A percentile compares a stretch with the other conserved stretches of the same genome.
phyloP scores from a whole-genome alignment of 345 rosid genomes.

The Nephelium lappaceum region DNA sequence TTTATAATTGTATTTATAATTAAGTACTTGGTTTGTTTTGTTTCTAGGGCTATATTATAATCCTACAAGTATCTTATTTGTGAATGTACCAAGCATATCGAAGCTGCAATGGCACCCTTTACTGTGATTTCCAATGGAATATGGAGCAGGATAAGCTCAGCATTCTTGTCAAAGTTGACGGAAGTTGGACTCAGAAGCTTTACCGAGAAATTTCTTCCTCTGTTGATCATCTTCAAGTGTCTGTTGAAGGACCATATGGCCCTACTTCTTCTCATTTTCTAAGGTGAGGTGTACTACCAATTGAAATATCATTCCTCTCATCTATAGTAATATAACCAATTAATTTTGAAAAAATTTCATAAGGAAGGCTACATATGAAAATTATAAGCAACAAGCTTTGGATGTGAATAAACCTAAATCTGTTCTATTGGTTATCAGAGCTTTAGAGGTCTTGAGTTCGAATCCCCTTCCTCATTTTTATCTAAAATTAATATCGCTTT shows the following conservation, averaged over 20 bases:
- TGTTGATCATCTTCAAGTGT: constrained; percentile 48
- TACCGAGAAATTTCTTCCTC: constrained; percentile 45
- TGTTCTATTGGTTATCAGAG: too few relatives aligned
- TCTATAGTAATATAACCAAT: too few relatives aligned
- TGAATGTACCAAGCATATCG: constrained; percentile 49
- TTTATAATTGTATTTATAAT: too few relatives aligned
- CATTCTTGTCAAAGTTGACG: constrained; percentile 40
- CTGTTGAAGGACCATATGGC: constrained; percentile 82
- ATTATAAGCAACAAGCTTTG: too few relatives aligned
- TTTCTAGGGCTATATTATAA: constrained; percentile 26
- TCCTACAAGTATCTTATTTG: constrained; percentile 37
- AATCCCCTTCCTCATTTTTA: too few relatives aligned
- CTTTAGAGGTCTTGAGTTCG: too few relatives aligned
- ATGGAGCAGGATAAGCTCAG: constrained; percentile 38
- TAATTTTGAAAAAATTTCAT: too few relatives aligned
- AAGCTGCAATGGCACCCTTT: constrained; percentile 51
- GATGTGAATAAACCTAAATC: too few relatives aligned
- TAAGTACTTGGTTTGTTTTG: not conserved
- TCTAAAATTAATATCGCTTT: too few relatives aligned
- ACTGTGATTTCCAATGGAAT: constrained; percentile 40
- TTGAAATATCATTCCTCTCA: too few relatives aligned
- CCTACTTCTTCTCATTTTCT: constrained; percentile 54
- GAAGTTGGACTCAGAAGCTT: constrained; percentile 53
- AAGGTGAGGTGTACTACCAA: constrained; percentile 26
- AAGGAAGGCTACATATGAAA: too few relatives aligned